phyloP scores from a whole-genome alignment of 352 stramenopile genomes.

The Globisporangium acanthophoron region DNA sequence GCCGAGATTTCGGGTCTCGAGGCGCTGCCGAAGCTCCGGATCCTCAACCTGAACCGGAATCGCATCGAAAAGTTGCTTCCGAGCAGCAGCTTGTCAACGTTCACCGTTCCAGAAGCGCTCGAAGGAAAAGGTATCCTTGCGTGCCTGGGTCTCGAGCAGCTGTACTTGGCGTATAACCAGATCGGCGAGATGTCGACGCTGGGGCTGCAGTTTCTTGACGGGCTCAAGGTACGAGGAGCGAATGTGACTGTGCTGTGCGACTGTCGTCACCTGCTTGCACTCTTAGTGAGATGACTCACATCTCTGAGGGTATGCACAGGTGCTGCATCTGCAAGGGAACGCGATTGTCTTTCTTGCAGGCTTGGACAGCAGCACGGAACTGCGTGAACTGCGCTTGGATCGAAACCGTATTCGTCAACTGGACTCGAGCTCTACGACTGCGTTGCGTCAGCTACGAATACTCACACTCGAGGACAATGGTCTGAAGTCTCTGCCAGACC shows the following conservation, averaged over 20 bases:
- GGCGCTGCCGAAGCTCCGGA: slow-evolving; percentile 42
- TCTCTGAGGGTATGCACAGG: slow-evolving; percentile 18
- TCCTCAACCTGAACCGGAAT: slow-evolving; percentile 76
- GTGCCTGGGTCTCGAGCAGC: slow-evolving; percentile 57
- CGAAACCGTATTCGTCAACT: slow-evolving; percentile 84
- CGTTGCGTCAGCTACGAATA: slow-evolving; percentile 42
- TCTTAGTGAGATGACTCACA: background rate
- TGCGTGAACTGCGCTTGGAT: slow-evolving; percentile 69
- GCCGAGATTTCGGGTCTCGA: slow-evolving; percentile 66
- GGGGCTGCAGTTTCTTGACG: slow-evolving; percentile 59
- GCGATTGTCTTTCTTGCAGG: slow-evolving; percentile 64
- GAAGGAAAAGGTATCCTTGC: slow-evolving; percentile 53
- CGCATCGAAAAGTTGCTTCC: slow-evolving; percentile 53
- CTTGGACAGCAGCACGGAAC: slow-evolving; percentile 48
- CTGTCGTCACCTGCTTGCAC: no score
- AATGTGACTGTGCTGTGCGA: background rate
- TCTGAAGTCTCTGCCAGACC: slow-evolving; percentile 59
- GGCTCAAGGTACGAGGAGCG: slow-evolving; percentile 40
- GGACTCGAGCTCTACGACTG: slow-evolving; percentile 43
- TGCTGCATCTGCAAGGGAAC: slow-evolving; percentile 78
- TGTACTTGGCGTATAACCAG: slow-evolving; percentile 75
- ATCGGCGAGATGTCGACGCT: slow-evolving; percentile 71
- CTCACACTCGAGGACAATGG: slow-evolving; percentile 80
- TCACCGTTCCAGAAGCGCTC: slow-evolving; percentile 22
- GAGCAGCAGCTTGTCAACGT: slow-evolving; percentile 13